Evolutionary conservation across 2,329 filamentous ascomycete genomes (phyloP), one percentile per base, ranked within the genome.

Genomic region (Bretziella fagacearum): DNA sequence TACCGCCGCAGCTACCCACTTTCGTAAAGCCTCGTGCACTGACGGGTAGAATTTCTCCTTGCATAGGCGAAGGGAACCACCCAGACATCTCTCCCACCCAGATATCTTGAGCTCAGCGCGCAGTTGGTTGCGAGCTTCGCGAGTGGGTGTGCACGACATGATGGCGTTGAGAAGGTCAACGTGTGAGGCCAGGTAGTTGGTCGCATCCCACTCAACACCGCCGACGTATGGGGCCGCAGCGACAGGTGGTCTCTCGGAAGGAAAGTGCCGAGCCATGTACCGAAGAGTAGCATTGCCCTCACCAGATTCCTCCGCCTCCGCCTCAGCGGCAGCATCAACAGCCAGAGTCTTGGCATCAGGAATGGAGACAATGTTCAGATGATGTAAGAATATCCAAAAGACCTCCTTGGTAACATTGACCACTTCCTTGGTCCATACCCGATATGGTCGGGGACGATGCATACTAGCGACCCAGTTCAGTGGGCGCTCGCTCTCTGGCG

Each of bases 351-450:
- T 47, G 26, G 42, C 40, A 55, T 62, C 20, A 57, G 79, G 74
- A 27, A 83, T 62, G 18, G 84, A 72, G 30, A 96, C 73, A 39
- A 95, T 79, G 56, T 96, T 96, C 49, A 93, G 69, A 55, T 93
- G 83, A 62, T 96, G 89, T 46, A 96, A 70, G 65, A 96, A 98
- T 59, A 96, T 96, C 89, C 89, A 98, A 60, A 98, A 98, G 23
- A 96, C 89, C 61, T 98, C 89, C 62, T 95, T 95, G 35, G 87
- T 94, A 41, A 96, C 89, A 56, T 83, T 87, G 51, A 80, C 79
- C 15, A 89, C 77, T 63, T 98, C 91, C 61, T 87, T 91, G 63
- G 81, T 85, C 89, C 89, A 98, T 2, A 93, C 74, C 27, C 85
- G 81, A 61, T 95, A 98, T 1, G 89, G 89, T 0, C 89, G 75